These are phyloP conservation scores for Syzygium oleosum DNA, from an alignment of 345 rosid species.

Conservation along the genomic window DNA sequence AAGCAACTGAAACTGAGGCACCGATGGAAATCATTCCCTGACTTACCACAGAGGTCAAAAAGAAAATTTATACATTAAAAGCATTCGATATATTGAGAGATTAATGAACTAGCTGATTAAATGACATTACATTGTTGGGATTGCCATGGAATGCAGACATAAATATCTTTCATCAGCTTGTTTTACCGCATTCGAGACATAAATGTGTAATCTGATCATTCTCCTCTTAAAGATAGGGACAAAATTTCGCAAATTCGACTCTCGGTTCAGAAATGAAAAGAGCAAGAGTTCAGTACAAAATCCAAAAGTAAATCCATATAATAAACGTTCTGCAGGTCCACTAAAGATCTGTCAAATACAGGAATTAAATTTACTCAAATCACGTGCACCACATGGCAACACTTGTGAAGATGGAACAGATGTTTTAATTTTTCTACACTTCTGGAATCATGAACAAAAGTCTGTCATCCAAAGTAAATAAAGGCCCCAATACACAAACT, in stretches of 20 bases:
- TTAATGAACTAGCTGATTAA: neutral
- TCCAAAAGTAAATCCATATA: neutral
- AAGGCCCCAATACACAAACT: neutral
- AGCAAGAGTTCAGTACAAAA: neutral
- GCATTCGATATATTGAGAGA: neutral
- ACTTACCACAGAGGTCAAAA: neutral
- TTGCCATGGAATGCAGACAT: neutral
- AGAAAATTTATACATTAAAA: neutral
- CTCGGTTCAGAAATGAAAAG: neutral
- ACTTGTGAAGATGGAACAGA: neutral
- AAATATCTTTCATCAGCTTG: neutral
- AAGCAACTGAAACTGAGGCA: neutral
- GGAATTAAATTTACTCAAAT: neutral
- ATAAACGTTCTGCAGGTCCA: neutral
- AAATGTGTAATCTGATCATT: neutral
- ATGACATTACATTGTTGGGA: neutral
- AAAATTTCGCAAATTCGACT: rapidly evolving
- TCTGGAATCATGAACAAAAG: neutral
- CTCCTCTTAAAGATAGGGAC: neutral
- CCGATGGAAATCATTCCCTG: neutral
- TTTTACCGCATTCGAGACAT: neutral
- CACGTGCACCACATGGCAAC: neutral
- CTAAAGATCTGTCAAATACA: neutral
- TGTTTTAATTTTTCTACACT: neutral
- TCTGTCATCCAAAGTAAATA: neutral